These are phyloP conservation scores for Pisolithus sp. DNA, from an alignment of 768 basidiomycete species.

Conservation along the genomic window DNA sequence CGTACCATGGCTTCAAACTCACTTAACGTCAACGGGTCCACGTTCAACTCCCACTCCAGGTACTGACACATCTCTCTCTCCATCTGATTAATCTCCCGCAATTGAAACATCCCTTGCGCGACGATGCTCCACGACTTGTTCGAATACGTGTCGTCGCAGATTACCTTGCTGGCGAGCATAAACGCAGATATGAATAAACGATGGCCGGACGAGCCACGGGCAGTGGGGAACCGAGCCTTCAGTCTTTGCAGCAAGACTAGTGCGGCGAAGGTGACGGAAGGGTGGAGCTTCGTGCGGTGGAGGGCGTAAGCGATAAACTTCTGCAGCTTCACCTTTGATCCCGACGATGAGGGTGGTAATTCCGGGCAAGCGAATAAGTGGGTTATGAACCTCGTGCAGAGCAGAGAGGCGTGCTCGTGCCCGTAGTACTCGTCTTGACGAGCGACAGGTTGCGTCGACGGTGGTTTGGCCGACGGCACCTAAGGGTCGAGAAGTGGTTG, in stretches of 20 bases:
- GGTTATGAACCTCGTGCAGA: slow-evolving; percentile 75
- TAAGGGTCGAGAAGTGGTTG: slow-evolving; percentile 7
- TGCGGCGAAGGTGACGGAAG: slow-evolving; percentile 38
- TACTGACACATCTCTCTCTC: slow-evolving; percentile 79
- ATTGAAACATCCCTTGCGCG: slow-evolving; percentile 77
- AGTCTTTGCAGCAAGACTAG: slow-evolving; percentile 54
- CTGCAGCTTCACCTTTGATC: slow-evolving; percentile 34
- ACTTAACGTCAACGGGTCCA: slow-evolving; percentile 53
- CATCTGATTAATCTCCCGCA: slow-evolving; percentile 78
- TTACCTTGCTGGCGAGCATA: slow-evolving; percentile 73
- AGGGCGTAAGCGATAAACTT: slow-evolving; percentile 64
- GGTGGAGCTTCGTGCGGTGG: slow-evolving; percentile 58
- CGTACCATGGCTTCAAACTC: slow-evolving; percentile 58
- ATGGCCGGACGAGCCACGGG: slow-evolving; percentile 70
- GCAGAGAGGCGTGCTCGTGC: slow-evolving; percentile 62
- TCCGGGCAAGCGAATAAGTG: slow-evolving; percentile 86
- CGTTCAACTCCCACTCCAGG: slow-evolving; percentile 86
- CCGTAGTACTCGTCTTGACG: slow-evolving; percentile 38
- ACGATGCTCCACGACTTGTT: slow-evolving; percentile 93
- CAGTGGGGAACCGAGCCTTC: slow-evolving; percentile 68
- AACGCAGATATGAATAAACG: slow-evolving; percentile 66
- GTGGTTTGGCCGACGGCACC: slow-evolving; percentile 23
- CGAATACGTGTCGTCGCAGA: slow-evolving; percentile 90
- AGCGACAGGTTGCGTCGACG: slow-evolving; percentile 24
- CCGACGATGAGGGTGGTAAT: slow-evolving; percentile 46